Evolutionary conservation across 139 green algal species (phyloP).

Genomic region (Penium margaritaceum): DNA sequence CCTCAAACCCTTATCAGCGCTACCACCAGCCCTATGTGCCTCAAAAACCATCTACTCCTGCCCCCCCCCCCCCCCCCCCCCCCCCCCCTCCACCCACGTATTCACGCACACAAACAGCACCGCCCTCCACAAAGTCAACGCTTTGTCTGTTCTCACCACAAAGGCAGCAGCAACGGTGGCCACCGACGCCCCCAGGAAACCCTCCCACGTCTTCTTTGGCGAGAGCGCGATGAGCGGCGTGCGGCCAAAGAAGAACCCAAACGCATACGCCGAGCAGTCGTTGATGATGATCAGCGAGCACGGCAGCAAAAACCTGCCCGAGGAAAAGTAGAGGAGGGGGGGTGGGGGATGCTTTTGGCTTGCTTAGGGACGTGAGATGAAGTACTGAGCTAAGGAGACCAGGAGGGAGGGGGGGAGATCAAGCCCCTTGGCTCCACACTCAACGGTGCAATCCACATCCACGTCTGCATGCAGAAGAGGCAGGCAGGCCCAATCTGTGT

Average conservation of each 20-base stretch:
- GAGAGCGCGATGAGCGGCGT: conserved; percentile 95
- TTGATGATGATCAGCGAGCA: conserved; percentile 88
- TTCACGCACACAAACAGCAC: neutral
- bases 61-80: too few species aligned
- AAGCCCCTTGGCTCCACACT: too few species aligned
- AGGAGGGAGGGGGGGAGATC: too few species aligned
- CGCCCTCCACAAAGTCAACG: neutral
- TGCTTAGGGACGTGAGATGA: too few species aligned
- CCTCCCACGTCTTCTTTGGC: conserved; percentile 99
- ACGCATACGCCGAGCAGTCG: conserved; percentile 87
- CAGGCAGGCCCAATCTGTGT: too few species aligned
- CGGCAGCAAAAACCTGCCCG: conserved; percentile 79
- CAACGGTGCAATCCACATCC: too few species aligned
- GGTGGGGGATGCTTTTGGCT: neutral
- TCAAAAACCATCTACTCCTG: too few species aligned
- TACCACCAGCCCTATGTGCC: neutral
- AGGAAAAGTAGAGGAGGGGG: neutral
- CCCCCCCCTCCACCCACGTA: too few species aligned
- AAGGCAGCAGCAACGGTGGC: conserved; percentile 73
- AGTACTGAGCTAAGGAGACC: too few species aligned
- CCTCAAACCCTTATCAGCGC: too few species aligned
- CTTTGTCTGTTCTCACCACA: conserved; percentile 52
- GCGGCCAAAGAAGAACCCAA: conserved; percentile 83
- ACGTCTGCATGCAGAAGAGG: too few species aligned
- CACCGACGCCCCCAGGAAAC: conserved; percentile 82